Conservation (phyloP, 345 rosid species). For the Eucalyptus lansdowneana region DNA sequence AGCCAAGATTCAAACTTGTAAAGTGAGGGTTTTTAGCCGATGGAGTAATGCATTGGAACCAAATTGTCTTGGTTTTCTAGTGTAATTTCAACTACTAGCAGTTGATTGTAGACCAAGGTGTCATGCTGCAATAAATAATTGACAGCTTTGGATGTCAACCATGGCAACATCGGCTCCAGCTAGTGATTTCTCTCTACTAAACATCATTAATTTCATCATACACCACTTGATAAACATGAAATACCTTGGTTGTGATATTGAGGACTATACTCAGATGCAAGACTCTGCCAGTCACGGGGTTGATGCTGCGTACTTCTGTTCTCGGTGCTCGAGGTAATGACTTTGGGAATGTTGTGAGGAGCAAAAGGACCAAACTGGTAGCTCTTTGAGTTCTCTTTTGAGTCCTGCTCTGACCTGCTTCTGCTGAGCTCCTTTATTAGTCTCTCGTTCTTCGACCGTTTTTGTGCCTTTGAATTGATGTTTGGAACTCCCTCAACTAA, state of each 20-base stretch:
- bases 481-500: conserved; percentile 9
- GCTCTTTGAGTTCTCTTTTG: conserved; percentile 18
- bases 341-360: conserved; percentile 21
- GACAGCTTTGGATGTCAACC: neutral
- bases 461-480: conserved; percentile 10
- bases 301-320: conserved; percentile 4
- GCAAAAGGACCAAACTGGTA: conserved; percentile 77
- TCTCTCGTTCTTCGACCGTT: conserved; percentile 19
- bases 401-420: conserved; percentile 15
- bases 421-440: conserved; percentile 1
- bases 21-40: neutral
- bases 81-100: neutral
- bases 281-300: conserved; percentile 44
- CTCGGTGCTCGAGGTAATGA: neutral
- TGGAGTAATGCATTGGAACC: neutral
- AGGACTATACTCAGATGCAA: conserved; percentile 48
- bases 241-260: conserved; percentile 74
- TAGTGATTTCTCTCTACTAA: neutral
- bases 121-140: neutral
- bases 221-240: neutral
- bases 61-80: neutral
- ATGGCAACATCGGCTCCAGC: neutral
- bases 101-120: neutral
- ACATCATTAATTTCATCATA: neutral
- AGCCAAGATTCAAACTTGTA: neutral